Conservation (phyloP, 2,329 filamentous ascomycete species). For the Exophiala viscosa region DNA sequence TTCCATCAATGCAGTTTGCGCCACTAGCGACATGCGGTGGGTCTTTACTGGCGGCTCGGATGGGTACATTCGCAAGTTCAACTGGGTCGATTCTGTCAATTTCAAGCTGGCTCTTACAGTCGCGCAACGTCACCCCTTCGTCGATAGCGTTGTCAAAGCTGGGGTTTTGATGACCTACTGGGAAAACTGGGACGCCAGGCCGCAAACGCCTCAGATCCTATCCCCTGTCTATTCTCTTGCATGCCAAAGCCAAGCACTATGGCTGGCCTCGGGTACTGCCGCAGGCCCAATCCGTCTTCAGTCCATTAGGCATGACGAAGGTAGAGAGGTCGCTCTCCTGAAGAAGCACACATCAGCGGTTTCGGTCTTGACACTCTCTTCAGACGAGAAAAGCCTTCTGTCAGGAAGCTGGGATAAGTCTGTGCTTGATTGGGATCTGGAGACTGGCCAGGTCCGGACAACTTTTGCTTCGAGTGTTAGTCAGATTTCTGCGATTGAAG, state of each 20-base stretch:
- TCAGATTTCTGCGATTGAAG: slow-evolving; percentile 85
- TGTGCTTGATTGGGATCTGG: slow-evolving; percentile 90
- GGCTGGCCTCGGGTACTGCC: slow-evolving; percentile 86
- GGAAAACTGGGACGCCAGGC: slow-evolving; percentile 83
- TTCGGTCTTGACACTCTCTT: slow-evolving; percentile 74
- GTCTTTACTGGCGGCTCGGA: slow-evolving; percentile 92
- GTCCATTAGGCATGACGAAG: slow-evolving; percentile 89
- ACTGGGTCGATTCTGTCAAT: slow-evolving; percentile 91
- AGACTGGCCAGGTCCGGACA: slow-evolving; percentile 73
- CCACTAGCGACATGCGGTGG: slow-evolving; percentile 91
- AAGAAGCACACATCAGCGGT: slow-evolving; percentile 87
- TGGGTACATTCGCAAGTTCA: slow-evolving; percentile 95
- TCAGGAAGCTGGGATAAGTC: slow-evolving; percentile 97
- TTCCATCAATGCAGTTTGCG: slow-evolving; percentile 86
- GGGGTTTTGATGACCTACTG: slow-evolving; percentile 94
- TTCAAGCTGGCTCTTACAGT: slow-evolving; percentile 91
- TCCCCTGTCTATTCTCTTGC: slow-evolving; percentile 94
- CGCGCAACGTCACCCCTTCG: slow-evolving; percentile 91
- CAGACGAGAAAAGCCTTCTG: slow-evolving; percentile 80
- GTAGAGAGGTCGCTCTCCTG: slow-evolving; percentile 77
- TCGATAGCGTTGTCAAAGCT: slow-evolving; percentile 94
- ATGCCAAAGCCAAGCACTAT: slow-evolving; percentile 82
- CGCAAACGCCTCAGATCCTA: slow-evolving; percentile 20
- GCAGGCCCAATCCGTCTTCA: slow-evolving; percentile 91
- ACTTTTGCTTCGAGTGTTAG: slow-evolving; percentile 72